Conservation (phyloP, 106 monocot species). For the Platanthera guangdongensis region DNA sequence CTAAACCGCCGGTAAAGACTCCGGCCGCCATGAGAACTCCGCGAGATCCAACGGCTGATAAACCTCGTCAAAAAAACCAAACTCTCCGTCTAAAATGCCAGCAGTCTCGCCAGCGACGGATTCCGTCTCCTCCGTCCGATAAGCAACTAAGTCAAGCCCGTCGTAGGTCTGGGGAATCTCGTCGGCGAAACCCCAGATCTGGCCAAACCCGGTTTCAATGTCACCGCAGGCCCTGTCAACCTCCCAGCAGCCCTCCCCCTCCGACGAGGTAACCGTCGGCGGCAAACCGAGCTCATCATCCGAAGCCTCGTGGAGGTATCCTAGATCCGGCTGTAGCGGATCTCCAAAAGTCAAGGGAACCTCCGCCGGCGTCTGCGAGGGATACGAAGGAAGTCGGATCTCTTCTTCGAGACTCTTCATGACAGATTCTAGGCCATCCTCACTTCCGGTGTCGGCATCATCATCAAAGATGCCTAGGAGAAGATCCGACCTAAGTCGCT, state of each 20-base stretch:
- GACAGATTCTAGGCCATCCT: slow-evolving; percentile 23
- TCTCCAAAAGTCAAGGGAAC: neutral
- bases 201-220: slow-evolving; percentile 3
- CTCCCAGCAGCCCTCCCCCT: neutral
- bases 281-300: slow-evolving; percentile 90
- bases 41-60: slow-evolving; percentile 28
- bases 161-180: slow-evolving; percentile 27
- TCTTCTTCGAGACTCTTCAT: slow-evolving; percentile 48
- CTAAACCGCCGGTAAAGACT: slow-evolving; percentile 59
- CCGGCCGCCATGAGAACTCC: slow-evolving; percentile 32
- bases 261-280: slow-evolving; percentile 31
- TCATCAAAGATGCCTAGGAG: slow-evolving; percentile 17
- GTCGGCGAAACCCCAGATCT: slow-evolving; percentile 62
- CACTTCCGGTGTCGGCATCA: slow-evolving; percentile 10
- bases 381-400: slow-evolving; percentile 5
- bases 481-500: slow-evolving; percentile 11
- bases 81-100: slow-evolving; percentile 19
- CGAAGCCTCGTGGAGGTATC: slow-evolving; percentile 71
- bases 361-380: neutral
- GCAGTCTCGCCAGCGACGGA: slow-evolving; percentile 3
- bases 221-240: neutral
- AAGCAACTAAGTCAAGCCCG: slow-evolving; percentile 1
- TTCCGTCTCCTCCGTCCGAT: slow-evolving; percentile 3
- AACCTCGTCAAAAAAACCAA: slow-evolving; percentile 21
- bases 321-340: slow-evolving; percentile 33